Evolutionary conservation across 805 yeast species (phyloP), one percentile per base, ranked within the genome.

Genomic region (Schwanniomyces sp.): DNA sequence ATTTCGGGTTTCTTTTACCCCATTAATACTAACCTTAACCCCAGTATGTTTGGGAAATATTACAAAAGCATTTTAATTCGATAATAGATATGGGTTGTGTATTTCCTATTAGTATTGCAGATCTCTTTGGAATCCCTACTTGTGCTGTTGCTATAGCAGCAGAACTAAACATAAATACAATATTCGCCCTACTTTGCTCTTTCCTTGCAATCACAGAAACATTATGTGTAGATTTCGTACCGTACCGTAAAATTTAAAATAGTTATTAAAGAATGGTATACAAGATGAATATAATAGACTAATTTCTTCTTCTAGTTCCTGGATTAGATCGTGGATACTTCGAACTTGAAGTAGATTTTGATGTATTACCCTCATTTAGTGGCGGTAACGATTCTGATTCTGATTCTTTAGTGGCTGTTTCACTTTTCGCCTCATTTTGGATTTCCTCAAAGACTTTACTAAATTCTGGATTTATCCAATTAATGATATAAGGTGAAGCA

Each of bases 1-100:
- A 43, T 78, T 3, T 83, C n/a, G n/a, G n/a, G n/a, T 89, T 4
- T 78, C 86, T 16, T 80, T 86, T 5, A 67, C 86, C 5, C 24
- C 24, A 21, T n/a, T 21, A 21, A 21, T 21, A 21, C 24, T 21
- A 36, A 75, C 87, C 0, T 57, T 86, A 43, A 78, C 86, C 0
- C 90, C 92, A 0, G 82, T 81, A 4, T 21, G 24, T 4, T 21
- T 4, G 24, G 3, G 24, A 21, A 21, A 3, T 21, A 21, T 21
- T 21, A 21, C 24, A 21, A 21, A 21, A 21, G 24, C 5, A 21
- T 4, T 3, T 21, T 21, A 21, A 21, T 21, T 21, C 24, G 5
- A 5, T 21, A 21, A 3, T 5, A 21, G n/a, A 4, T 21, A 21
- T 21, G 24, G 24, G 24, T 3, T 21, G 24, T 21, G 5, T 21